These are phyloP conservation scores for Coemansia sp. DNA, from an alignment of 192 early-diverging fungal species.

Conservation along the genomic window DNA sequence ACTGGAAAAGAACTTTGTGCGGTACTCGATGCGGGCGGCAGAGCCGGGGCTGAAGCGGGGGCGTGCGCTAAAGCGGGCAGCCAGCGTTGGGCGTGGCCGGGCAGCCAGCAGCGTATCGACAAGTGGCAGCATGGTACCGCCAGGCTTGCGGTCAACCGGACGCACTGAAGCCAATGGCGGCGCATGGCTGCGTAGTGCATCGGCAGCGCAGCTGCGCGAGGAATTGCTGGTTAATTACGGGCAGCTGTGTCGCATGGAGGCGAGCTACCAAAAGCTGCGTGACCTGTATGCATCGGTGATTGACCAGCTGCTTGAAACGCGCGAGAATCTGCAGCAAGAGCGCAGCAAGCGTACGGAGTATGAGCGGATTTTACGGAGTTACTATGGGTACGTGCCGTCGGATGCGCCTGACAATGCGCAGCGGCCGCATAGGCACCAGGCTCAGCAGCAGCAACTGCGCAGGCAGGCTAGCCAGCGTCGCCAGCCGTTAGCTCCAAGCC, in stretches of 20 bases:
- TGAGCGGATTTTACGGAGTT: slow-evolving; percentile 35
- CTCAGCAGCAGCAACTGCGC: background rate
- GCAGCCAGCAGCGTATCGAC: slow-evolving; percentile 33
- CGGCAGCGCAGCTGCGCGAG: slow-evolving; percentile 37
- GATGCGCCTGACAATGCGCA: background rate
- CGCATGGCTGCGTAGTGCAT: slow-evolving; percentile 39
- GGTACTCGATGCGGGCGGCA: slow-evolving; percentile 35
- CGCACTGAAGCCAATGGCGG: background rate
- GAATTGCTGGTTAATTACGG: slow-evolving; percentile 51
- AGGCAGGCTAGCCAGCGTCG: background rate
- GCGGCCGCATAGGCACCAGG: background rate
- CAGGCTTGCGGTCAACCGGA: slow-evolving; percentile 35
- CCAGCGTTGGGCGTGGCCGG: slow-evolving; percentile 29
- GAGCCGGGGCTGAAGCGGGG: background rate
- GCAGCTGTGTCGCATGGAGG: slow-evolving; percentile 49
- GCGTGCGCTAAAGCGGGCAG: slow-evolving; percentile 19
- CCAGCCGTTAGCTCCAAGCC: background rate
- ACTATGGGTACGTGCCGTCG: slow-evolving; percentile 31
- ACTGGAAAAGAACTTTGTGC: slow-evolving; percentile 45
- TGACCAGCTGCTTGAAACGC: slow-evolving; percentile 43
- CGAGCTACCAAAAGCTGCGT: slow-evolving; percentile 49
- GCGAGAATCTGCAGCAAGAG: slow-evolving; percentile 40
- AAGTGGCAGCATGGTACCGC: slow-evolving; percentile 35
- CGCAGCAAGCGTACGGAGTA: slow-evolving; percentile 31
- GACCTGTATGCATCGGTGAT: slow-evolving; percentile 45